Base-by-base conservation (phyloP, 208 protist genomes). In the Herpetomonas tarakana region DNA sequence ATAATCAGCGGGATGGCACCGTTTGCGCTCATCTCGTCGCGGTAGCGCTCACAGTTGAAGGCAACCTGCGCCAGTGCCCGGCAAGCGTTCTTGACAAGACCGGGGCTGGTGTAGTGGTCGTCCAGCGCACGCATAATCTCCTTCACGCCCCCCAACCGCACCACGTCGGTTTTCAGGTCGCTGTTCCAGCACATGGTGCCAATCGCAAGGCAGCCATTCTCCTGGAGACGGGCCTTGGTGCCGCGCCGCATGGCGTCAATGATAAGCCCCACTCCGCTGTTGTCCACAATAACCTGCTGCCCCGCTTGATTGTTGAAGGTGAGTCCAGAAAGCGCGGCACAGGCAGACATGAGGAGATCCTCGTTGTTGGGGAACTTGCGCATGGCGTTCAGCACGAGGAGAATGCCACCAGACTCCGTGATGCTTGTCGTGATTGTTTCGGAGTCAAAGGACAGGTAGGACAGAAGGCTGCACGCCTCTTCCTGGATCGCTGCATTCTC, bases 171-270 rank as follows among this genome's bases (percentile, higher is more conserved):
- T 69, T 96, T 96, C 24, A 94, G 74, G 49, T 94, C 86, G 62
- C 70, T 85, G 70, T 94, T 94, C 88, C 91, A 96, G 73, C 88
- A 94, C 86, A 96, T 92, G 44, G 91, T 94, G 51, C 91, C 91
- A 50, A 96, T 83, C 0, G 81, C 86, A 21, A 96, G 69, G 73
- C 88, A 94, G 14, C 82, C 83, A 59, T 93, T 94, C 52, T 96
- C 88, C 57, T 93, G 83, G 47, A 96, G 61, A 21, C 85, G 76
- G 18, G 91, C 71, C 56, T 87, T 89, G 66, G 76, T 88, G 39
- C 83, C 85, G 6, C 55, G 47, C 11, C 82, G 70, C 91, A 96
- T 94, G 28, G 83, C 82, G 51, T 92, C 79, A 45, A 93, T 51
- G 53, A 96, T 92, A 51, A 77, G 74, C 28, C 68, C 72, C 16